Evolutionary conservation across 805 yeast species (phyloP), one percentile per base, ranked within the genome.

Genomic region (Candida maltosa): DNA sequence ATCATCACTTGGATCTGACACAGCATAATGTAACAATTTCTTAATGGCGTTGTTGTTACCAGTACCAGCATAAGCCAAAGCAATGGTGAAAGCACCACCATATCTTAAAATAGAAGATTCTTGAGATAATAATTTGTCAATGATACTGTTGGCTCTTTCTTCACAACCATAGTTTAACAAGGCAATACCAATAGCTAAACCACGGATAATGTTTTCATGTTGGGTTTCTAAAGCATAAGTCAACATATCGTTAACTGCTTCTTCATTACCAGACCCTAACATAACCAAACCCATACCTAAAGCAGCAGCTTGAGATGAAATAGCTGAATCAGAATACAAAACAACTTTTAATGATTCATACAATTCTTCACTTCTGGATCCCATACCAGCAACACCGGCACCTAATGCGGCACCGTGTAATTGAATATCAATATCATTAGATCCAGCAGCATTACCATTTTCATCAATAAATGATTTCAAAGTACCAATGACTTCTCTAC

Each of bases 361-460:
- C 29, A 87, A 73, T 30, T 75, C 72, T 41, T 70, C 78, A 55
- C 83, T 81, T 30, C 81, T 80, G 23, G 91, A 75, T 1, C 91
- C 96, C 97, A 93, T 88, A 21, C 95, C 97, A 5, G 98, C 96
- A 31, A 91, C 87, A 67, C 97, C 97, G 33, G 83, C 72, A 52
- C 98, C 98, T 34, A 93, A 75, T 46, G 93, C 83, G 6, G 97
- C 97, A 58, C 98, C 98, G 55, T 93, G 97, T 41, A 88, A 73
- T 48, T 88, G 74, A 26, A 88, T 87, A 53, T 89, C 97, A 16
- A 78, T 70, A 46, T 82, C 87, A 38, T 74, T 77, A 37, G 73
- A 73, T 27, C 83, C 83, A 16, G 86, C 84, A 21, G 75, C 65
- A 45, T 75, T 76, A 26, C 82, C 80, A 41, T 73, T 68, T 38